Percentiles rank a stretch among this genome's conserved stretches.
These are phyloP conservation scores for Zygosaccharomyces pseudorouxii DNA, from an alignment of 805 yeast genomes.

Conservation along the genomic window DNA sequence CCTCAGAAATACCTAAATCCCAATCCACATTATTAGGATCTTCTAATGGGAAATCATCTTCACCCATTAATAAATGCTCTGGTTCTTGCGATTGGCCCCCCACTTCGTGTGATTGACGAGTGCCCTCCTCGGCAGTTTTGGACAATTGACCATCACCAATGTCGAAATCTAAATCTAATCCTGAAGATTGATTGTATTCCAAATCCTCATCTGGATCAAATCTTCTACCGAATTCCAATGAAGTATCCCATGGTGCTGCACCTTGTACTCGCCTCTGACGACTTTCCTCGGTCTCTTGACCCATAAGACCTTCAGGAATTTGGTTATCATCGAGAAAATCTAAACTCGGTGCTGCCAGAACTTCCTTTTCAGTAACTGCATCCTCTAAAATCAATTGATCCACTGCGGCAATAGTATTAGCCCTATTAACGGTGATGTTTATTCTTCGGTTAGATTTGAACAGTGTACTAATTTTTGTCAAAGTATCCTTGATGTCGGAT, in stretches of 20 bases:
- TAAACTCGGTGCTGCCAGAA: slow-evolving; percentile 61
- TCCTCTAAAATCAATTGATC: slow-evolving; percentile 63
- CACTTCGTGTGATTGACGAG: slow-evolving; percentile 14
- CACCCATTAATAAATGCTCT: slow-evolving; percentile 12
- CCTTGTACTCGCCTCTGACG: slow-evolving; percentile 32
- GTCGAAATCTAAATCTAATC: slow-evolving; percentile 36
- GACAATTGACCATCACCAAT: slow-evolving; percentile 17
- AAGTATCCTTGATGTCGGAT: slow-evolving; percentile 77
- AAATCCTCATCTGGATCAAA: slow-evolving; percentile 23
- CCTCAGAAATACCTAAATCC: slow-evolving; percentile 29
- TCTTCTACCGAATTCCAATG: slow-evolving; percentile 33
- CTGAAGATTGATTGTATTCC: slow-evolving; percentile 21
- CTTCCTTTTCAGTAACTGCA: slow-evolving; percentile 73
- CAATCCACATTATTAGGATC: slow-evolving; percentile 25
- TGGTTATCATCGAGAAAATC: slow-evolving; percentile 25
- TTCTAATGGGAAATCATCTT: slow-evolving; percentile 28
- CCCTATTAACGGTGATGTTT: slow-evolving; percentile 54
- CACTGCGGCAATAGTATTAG: slow-evolving; percentile 57
- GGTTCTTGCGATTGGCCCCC: slow-evolving; percentile 8
- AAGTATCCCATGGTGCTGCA: slow-evolving; percentile 32
- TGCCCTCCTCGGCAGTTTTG: slow-evolving; percentile 29
- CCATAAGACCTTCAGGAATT: slow-evolving; percentile 13
- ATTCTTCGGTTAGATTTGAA: slow-evolving; percentile 45
- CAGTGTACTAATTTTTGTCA: slow-evolving; percentile 64
- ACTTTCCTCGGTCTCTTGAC: slow-evolving; percentile 12